These are phyloP conservation scores for Sporothrix dimorphospora DNA, from an alignment of 2,329 filamentous ascomycete species.

Conservation along the genomic window DNA sequence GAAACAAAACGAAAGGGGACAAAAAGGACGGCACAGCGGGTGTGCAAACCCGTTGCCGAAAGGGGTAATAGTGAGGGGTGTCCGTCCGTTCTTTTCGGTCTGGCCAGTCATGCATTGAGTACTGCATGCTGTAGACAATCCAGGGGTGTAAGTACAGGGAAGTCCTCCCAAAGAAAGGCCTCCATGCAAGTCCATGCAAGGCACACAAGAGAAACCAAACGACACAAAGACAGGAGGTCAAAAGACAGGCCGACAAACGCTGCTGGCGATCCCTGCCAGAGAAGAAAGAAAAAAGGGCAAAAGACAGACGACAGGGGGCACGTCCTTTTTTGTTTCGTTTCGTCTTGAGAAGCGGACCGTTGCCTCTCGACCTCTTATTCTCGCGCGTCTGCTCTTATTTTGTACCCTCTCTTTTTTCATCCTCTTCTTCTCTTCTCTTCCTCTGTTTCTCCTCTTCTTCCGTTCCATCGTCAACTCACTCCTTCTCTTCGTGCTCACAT, in stretches of 20 bases:
- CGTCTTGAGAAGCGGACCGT: constrained; percentile 3
- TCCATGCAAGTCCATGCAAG: constrained; percentile 19
- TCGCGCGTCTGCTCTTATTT: not conserved
- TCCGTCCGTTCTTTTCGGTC: not conserved
- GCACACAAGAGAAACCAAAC: constrained; percentile 4
- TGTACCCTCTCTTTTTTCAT: not conserved
- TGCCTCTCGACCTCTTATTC: constrained; percentile 19
- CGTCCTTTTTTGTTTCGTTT: constrained; percentile 18
- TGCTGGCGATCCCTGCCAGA: not conserved
- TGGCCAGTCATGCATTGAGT: constrained; percentile 4
- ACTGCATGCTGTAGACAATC: not conserved
- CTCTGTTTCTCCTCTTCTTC: not conserved
- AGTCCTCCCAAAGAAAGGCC: not conserved
- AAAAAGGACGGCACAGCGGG: not conserved
- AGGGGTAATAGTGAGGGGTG: not conserved
- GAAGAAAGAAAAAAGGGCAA: not conserved
- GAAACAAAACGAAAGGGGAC: not conserved
- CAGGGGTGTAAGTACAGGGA: not conserved
- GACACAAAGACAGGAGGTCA: not conserved
- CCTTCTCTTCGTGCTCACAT: not conserved
- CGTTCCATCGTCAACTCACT: not conserved
- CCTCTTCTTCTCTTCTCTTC: not conserved
- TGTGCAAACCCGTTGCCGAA: not conserved
- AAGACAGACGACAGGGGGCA: not conserved
- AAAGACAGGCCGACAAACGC: not conserved